phyloP scores from a whole-genome alignment of 495 filamentous ascomycete species.

The Melanomma pulvis-pyrius region DNA sequence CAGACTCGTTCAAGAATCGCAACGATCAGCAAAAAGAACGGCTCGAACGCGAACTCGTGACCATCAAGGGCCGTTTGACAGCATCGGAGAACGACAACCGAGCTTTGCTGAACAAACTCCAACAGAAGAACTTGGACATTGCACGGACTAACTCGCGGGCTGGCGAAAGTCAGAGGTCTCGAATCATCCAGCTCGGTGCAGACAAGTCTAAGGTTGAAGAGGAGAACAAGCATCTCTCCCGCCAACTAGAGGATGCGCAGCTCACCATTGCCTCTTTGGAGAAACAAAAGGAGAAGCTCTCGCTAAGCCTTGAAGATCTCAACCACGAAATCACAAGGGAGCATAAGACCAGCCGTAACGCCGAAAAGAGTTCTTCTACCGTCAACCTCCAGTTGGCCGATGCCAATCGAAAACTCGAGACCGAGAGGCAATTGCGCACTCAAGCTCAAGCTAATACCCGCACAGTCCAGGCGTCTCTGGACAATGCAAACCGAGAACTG shows the following conservation, averaged over 20 bases:
- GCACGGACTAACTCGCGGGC: constrained; percentile 85
- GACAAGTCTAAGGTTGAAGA: constrained; percentile 87
- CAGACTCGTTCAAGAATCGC: constrained; percentile 79
- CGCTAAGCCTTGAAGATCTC: constrained; percentile 85
- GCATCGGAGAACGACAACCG: constrained; percentile 98
- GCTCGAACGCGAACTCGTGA: constrained; percentile 87
- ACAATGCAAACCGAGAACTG: constrained; percentile 76
- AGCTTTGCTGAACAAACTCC: constrained; percentile 91
- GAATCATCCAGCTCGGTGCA: constrained; percentile 72
- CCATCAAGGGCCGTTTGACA: constrained; percentile 83
- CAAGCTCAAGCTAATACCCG: constrained; percentile 87
- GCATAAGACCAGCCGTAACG: constrained; percentile 86
- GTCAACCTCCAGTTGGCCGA: constrained; percentile 84
- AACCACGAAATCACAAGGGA: constrained; percentile 91
- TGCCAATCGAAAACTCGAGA: constrained; percentile 84
- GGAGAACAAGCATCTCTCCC: constrained; percentile 75
- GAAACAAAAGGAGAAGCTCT: constrained; percentile 94
- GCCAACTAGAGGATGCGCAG: constrained; percentile 86
- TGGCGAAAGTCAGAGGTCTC: constrained; percentile 79
- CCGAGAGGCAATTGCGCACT: constrained; percentile 79
- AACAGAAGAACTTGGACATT: constrained; percentile 97
- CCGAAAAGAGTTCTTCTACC: constrained; percentile 86
- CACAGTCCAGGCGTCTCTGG: constrained; percentile 75
- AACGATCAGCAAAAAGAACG: constrained; percentile 94
- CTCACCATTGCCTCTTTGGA: constrained; percentile 82